Evolutionary conservation across 2,329 filamentous ascomycete species (phyloP).

Genomic region (Fusarium oxysporum): DNA sequence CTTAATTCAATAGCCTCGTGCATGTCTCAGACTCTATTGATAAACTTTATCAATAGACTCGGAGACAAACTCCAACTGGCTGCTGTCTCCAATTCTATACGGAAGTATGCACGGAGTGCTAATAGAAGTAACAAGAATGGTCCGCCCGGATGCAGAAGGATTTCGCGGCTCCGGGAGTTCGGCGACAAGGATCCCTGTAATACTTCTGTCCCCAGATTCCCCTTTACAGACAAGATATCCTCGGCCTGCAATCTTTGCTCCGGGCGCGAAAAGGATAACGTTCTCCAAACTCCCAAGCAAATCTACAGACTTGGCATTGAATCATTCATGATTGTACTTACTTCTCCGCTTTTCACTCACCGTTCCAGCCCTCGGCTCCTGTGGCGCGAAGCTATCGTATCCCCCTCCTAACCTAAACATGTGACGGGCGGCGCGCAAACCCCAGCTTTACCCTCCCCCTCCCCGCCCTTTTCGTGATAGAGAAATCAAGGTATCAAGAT

Average conservation of each 20-base stretch:
- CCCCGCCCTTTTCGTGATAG: not conserved
- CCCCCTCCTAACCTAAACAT: not conserved
- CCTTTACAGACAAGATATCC: conserved; percentile 10
- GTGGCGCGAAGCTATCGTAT: conserved; percentile 24
- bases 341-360: not conserved
- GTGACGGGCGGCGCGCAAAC: not conserved
- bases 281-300: not conserved
- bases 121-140: not conserved
- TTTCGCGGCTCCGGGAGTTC: conserved; percentile 21
- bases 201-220: conserved; percentile 35
- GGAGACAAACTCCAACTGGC: conserved; percentile 18
- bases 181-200: not conserved
- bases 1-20: not conserved
- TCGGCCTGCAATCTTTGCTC: conserved; percentile 24
- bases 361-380: conserved; percentile 14
- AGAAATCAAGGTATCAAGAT: conserved; percentile 3
- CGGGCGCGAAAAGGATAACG: not conserved
- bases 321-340: not conserved
- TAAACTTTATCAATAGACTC: conserved; percentile 20
- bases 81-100: not conserved
- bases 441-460: not conserved
- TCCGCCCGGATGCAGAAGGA: not conserved
- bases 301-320: not conserved
- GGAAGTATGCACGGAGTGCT: not conserved
- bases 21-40: conserved; percentile 5